phyloP scores from a whole-genome alignment of 225 moss, liverwort and hornwort genomes.

The Sphagnum contortum region DNA sequence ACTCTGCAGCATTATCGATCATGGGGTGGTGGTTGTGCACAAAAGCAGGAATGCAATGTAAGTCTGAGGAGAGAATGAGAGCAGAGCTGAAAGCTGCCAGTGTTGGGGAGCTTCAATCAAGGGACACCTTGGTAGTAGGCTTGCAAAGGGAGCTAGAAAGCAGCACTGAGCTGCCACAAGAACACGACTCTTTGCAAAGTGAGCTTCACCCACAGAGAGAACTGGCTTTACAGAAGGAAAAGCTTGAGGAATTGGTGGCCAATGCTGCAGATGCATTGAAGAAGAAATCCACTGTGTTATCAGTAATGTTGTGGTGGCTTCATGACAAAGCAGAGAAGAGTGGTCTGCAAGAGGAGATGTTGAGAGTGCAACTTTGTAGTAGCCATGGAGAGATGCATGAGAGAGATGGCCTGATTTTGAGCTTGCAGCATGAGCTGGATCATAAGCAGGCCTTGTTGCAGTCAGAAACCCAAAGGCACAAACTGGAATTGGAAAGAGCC shows the following conservation, averaged over 20 bases:
- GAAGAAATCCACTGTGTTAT: constrained; percentile 26
- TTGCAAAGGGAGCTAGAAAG: constrained; percentile 12
- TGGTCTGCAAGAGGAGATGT: constrained; percentile 13
- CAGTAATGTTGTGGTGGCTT: constrained; percentile 49
- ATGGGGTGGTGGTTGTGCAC: background rate
- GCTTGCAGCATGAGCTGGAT: constrained; percentile 17
- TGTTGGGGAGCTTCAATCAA: too few relatives aligned
- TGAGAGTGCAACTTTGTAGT: constrained; percentile 18
- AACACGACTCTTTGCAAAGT: constrained; percentile 12
- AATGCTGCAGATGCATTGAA: background rate
- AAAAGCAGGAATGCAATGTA: background rate
- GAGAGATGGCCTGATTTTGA: constrained; percentile 15
- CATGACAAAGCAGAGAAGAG: constrained; percentile 24
- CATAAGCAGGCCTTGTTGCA: constrained; percentile 7
- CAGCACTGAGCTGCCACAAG: constrained; percentile 20
- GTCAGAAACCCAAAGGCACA: constrained; percentile 9
- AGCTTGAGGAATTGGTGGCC: constrained; percentile 3
- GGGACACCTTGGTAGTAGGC: background rate
- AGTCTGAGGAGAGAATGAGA: constrained; percentile 3
- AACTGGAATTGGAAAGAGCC: constrained; percentile 15
- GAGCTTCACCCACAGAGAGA: background rate
- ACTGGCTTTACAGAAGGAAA: background rate
- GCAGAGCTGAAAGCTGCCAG: constrained; percentile 7
- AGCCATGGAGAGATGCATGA: constrained; percentile 9
- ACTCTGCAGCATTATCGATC: constrained; percentile 18